Evolutionary conservation across 805 yeast genomes (phyloP), one percentile per base, ranked within the genome.

Genomic region (Starmerella bombi): DNA sequence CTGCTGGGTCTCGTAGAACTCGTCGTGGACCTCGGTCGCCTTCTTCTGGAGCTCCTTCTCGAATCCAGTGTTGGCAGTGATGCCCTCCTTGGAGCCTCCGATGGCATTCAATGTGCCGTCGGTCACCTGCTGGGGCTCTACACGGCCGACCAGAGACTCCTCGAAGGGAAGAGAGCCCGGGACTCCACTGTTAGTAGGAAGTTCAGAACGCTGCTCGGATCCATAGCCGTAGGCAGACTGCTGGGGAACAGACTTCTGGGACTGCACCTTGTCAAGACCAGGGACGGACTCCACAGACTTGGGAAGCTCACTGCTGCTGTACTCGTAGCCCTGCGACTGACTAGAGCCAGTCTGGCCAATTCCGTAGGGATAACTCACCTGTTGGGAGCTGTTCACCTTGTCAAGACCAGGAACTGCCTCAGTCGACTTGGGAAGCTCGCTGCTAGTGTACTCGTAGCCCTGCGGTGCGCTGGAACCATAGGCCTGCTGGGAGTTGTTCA

Each of bases 161-260:
- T 41, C 44, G 22, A 19, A 41, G 16, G 44, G 44, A 9, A 41
- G 38, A 12, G 41, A 28, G 30, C 44, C 44, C 3, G 44, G 44
- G 9, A 41, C 25, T 23, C 27, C 27, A 7, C 7, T 23, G 27
- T 23, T 12, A 8, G 27, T 23, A 23, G n/a, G n/a, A n/a, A n/a
- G n/a, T n/a, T n/a, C n/a, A n/a, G n/a, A n/a, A n/a, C n/a, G 27
- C 27, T 23, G 27, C 27, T 12, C 27, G 27, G 12, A 12, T 23
- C 12, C 7, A 8, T 12, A 23, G 12, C 27, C 27, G 27, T 12
- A 23, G 10, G 10, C 10, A 12, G 27, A 23, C 27, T 12, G 27
- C 10, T 23, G 10, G 10, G 27, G 12, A n/a, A n/a, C n/a, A n/a
- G n/a, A n/a, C n/a, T n/a, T n/a, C n/a, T 14, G 10, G 10, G 22